Conservation (phyloP, 148 eudicot genomes). For the Pharnaceum exiguum region DNA sequence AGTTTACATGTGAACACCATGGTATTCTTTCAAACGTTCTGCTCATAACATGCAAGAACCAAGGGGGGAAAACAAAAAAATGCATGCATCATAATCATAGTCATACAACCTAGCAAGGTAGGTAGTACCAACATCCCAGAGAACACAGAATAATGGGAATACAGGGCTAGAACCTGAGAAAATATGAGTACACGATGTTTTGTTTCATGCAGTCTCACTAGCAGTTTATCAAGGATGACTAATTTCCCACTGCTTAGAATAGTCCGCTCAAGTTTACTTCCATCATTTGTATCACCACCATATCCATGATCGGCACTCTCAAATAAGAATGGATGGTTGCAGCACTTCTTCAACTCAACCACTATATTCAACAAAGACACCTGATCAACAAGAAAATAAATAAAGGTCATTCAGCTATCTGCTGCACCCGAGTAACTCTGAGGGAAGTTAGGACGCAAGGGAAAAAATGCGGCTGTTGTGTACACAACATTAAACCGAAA, state of each 20-base stretch:
- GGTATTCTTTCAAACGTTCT: no score
- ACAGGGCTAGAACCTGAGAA: constrained; percentile 71
- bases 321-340: constrained; percentile 98
- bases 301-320: constrained; percentile 99
- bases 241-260: constrained; percentile 94
- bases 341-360: constrained; percentile 99
- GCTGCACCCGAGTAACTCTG: no score
- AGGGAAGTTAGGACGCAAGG: no score
- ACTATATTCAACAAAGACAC: constrained; percentile 96
- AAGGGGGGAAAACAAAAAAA: no score
- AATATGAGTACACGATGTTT: constrained; percentile 95
- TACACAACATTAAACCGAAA: not conserved
- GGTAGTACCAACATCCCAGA: not conserved
- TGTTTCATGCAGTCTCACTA: constrained; percentile 84
- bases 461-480: not conserved
- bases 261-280: constrained; percentile 84
- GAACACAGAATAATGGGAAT: not conserved
- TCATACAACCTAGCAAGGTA: not conserved
- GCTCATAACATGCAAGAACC: no score
- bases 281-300: constrained; percentile 87
- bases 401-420: not conserved
- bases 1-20: no score
- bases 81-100: no score
- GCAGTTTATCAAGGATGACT: constrained; percentile 93
- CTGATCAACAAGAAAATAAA: constrained; percentile 40